Percentiles rank a stretch among this genome's conserved stretches.
Evolutionary conservation across 2,329 filamentous ascomycete species (phyloP).

Genomic region (Sclerotinia glacialis): DNA sequence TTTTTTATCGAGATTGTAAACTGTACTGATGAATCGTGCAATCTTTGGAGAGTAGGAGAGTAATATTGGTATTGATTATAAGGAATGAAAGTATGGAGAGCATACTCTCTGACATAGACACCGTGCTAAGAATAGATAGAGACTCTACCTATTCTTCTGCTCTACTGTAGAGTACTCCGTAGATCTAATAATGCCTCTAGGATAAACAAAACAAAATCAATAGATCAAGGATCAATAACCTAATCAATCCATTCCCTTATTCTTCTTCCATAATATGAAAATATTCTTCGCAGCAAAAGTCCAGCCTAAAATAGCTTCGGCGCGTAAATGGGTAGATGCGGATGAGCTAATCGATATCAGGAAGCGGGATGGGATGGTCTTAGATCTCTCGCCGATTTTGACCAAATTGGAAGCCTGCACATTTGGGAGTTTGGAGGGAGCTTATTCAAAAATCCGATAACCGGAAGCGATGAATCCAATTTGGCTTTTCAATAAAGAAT

Average conservation of each 20-base stretch:
- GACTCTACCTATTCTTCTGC: too few relatives aligned
- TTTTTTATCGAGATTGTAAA: not conserved
- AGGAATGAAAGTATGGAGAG: not conserved
- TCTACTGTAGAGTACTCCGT: too few relatives aligned
- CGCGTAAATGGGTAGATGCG: constrained; percentile 14
- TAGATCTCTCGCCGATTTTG: constrained; percentile 15
- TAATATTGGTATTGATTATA: not conserved
- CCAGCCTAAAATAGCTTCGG: constrained; percentile 9
- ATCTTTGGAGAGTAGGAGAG: too few relatives aligned
- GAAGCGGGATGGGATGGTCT: constrained; percentile 16
- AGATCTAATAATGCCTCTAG: not conserved
- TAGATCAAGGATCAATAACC: too few relatives aligned
- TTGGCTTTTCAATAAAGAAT: not conserved
- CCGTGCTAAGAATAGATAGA: not conserved
- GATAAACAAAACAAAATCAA: not conserved
- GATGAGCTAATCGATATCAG: not conserved
- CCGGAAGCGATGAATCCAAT: constrained; percentile 3
- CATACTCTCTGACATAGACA: not conserved
- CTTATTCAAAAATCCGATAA: not conserved
- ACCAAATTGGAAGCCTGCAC: constrained; percentile 3
- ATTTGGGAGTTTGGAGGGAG: not conserved
- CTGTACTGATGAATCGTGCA: not conserved
- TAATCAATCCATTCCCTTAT: not conserved
- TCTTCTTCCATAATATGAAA: not conserved
- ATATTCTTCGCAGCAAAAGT: not conserved